Percentiles rank a stretch among this genome's conserved stretches.
These are phyloP conservation scores for Hypoxylon sp. DNA, from an alignment of 2,329 filamentous ascomycete species.

Conservation along the genomic window DNA sequence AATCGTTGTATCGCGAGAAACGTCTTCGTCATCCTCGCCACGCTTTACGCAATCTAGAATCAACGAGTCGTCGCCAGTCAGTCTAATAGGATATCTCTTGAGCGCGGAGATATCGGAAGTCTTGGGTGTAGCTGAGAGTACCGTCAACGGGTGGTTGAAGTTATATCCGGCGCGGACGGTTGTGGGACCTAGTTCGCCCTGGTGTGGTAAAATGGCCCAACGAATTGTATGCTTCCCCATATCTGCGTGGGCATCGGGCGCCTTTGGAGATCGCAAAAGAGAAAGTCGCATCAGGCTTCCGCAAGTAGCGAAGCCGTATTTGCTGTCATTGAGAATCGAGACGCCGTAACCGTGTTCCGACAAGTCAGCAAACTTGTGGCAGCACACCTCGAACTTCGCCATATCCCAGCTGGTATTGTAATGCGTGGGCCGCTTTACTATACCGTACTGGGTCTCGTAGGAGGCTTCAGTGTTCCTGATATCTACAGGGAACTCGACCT, in stretches of 20 bases:
- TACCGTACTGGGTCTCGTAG: constrained; percentile 95
- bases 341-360: constrained; percentile 91
- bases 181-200: constrained; percentile 75
- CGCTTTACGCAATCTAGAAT: constrained; percentile 93
- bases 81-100: constrained; percentile 66
- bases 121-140: constrained; percentile 59
- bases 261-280: constrained; percentile 88
- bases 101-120: constrained; percentile 49
- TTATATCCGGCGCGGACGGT: constrained; percentile 88
- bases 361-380: constrained; percentile 92
- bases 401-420: constrained; percentile 99
- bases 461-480: constrained; percentile 91
- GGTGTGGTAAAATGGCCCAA: constrained; percentile 91
- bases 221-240: constrained; percentile 91
- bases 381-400: constrained; percentile 98
- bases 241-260: constrained; percentile 92
- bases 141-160: constrained; percentile 85
- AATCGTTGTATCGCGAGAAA: constrained; percentile 72
- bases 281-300: constrained; percentile 92
- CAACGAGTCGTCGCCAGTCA: constrained; percentile 76
- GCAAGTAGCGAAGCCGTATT: constrained; percentile 93
- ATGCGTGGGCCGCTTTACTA: constrained; percentile 90
- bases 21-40: constrained; percentile 87
- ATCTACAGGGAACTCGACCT: constrained; percentile 97
- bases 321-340: constrained; percentile 93